Evolutionary conservation across 805 yeast species (phyloP).

Genomic region (Nakazawaea ambrosiae): DNA sequence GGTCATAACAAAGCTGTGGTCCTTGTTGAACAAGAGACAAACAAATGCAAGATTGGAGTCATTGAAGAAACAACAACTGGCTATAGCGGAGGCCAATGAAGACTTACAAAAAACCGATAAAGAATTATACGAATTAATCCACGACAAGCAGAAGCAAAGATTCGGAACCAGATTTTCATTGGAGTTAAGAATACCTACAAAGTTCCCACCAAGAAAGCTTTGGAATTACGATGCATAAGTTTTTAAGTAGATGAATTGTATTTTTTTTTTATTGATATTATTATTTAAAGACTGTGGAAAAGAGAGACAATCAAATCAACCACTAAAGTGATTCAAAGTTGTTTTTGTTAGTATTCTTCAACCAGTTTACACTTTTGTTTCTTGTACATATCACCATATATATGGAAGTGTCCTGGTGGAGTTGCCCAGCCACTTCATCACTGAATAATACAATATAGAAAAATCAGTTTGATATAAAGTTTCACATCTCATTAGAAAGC

Average conservation of each 20-base stretch:
- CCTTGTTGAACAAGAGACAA: slow-evolving; percentile 46
- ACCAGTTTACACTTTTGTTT: too few species aligned
- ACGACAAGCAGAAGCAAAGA: slow-evolving; percentile 37
- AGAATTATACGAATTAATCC: slow-evolving; percentile 57
- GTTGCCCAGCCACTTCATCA: too few species aligned
- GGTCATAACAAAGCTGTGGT: slow-evolving; percentile 81
- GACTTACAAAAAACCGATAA: slow-evolving; percentile 49
- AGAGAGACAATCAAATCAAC: too few species aligned
- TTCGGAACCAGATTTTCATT: slow-evolving; percentile 57
- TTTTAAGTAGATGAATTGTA: too few species aligned
- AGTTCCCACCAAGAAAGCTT: slow-evolving; percentile 72
- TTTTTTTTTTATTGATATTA: too few species aligned
- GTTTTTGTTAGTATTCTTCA: too few species aligned
- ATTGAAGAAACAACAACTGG: slow-evolving; percentile 53
- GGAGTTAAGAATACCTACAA: slow-evolving; percentile 84
- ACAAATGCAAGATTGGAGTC: slow-evolving; percentile 32
- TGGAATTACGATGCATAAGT: slow-evolving; percentile 62
- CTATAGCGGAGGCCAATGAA: slow-evolving; percentile 66
- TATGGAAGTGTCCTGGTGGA: too few species aligned
- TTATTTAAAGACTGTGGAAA: background rate
- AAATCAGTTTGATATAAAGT: background rate
- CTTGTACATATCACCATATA: too few species aligned
- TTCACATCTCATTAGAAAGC: background rate
- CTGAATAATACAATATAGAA: too few species aligned
- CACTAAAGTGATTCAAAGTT: background rate